phyloP scores from a whole-genome alignment of 805 yeast species.

The Pichia occidentalis region DNA sequence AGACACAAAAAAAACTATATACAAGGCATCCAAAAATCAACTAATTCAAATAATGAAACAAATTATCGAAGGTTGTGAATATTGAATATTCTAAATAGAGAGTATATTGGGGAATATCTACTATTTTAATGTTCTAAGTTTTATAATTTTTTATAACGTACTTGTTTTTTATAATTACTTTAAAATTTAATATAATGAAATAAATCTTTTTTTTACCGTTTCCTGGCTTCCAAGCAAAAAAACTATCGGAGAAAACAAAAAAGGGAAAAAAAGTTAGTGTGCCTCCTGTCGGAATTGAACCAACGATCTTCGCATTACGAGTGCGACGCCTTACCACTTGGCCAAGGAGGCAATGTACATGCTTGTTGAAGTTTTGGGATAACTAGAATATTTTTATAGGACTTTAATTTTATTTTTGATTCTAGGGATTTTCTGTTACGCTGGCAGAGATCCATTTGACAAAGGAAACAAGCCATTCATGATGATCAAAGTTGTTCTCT shows the following conservation, averaged over 20 bases:
- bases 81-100: neutral
- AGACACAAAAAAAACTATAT: neutral
- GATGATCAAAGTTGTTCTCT: too few relatives aligned
- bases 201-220: too few relatives aligned
- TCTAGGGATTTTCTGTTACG: too few relatives aligned
- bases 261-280: conserved; percentile 12
- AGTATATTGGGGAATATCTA: conserved; percentile 18
- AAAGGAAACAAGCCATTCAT: too few relatives aligned
- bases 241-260: too few relatives aligned
- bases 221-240: too few relatives aligned
- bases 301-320: conserved; percentile 41
- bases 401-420: too few relatives aligned
- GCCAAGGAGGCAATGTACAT: conserved; percentile 36
- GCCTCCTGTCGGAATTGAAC: conserved; percentile 40
- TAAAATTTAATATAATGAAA: too few relatives aligned
- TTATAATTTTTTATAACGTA: neutral
- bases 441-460: too few relatives aligned
- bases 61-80: neutral
- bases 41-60: neutral
- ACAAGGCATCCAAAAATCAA: neutral
- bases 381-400: too few relatives aligned
- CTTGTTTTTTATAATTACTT: too few relatives aligned
- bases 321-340: conserved; percentile 43
- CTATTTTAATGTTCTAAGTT: neutral
- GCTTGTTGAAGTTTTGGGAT: too few relatives aligned